Evolutionary conservation across 2,329 filamentous ascomycete species (phyloP), one percentile per base, ranked within the genome.

Genomic region (Aspergillus eucalypticola): DNA sequence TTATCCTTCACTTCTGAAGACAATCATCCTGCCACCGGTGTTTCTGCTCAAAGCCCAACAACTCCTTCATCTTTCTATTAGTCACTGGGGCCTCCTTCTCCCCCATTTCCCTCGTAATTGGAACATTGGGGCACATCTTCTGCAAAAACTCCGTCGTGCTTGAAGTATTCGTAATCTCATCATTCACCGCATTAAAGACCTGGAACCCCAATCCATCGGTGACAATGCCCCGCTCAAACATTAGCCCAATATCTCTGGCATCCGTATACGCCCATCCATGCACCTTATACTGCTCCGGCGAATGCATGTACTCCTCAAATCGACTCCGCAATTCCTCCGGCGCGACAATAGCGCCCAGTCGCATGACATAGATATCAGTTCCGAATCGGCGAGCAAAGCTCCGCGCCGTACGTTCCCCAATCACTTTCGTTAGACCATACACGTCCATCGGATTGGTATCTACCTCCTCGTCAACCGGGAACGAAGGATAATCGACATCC

Each of bases 251-350:
- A 65, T 88, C 86, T 3, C 54, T 8, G 0, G 84, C 84, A 69
- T 88, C 86, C 21, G 85, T 86, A 69, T 89, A 88, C 21, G 79
- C 82, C 86, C 86, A 88, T 0, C 83, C 86, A 68, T 88, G 86
- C 1, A 81, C 75, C 66, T 84, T 84, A 56, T 84, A 77, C 2
- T 75, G 76, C 61, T 77, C 76, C 0, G 85, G 85, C 27, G 83
- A 67, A 19, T 75, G 73, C 27, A 87, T 77, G 63, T 83, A 84
- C 3, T 68, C 73, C 0, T 80, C 77, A 61, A 88, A 88, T 52
- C 58, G 82, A 78, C 2, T 73, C 69, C 8, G 15, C 17, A 64
- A 88, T 68, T 88, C 85, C 52, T 87, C 82, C 3, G 85, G 86
- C 60, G 85, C 84, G 60, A 88, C 80, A 5, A 88, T 83, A 56